Conservation (phyloP, 2,329 filamentous ascomycete species). For the Fusarium coicis region DNA sequence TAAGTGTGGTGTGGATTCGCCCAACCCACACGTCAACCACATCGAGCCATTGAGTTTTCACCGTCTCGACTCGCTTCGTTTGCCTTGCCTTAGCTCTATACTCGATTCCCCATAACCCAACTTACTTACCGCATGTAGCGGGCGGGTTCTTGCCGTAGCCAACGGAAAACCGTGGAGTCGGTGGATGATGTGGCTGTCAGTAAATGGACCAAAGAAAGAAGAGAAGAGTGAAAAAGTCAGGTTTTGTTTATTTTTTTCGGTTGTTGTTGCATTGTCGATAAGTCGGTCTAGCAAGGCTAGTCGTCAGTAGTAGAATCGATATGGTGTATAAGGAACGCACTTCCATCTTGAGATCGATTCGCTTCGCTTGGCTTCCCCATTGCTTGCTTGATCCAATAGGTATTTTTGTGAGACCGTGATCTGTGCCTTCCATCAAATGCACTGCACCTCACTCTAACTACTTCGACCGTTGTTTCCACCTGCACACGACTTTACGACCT, state of each 20-base stretch:
- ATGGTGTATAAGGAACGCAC: slow-evolving; percentile 38
- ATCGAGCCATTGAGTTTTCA: slow-evolving; percentile 38
- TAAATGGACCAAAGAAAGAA: slow-evolving; percentile 39
- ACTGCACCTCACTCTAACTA: slow-evolving; percentile 13
- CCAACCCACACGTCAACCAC: slow-evolving; percentile 5
- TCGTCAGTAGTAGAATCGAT: neutral
- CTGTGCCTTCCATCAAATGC: neutral
- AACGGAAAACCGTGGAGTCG: slow-evolving; percentile 31
- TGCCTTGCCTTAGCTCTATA: slow-evolving; percentile 11
- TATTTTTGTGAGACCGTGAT: neutral
- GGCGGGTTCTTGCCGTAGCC: slow-evolving; percentile 36
- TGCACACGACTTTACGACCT: slow-evolving; percentile 5
- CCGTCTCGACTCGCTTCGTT: slow-evolving; percentile 34
- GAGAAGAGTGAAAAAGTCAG: slow-evolving; percentile 10
- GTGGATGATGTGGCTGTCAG: slow-evolving; percentile 45
- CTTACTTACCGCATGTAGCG: slow-evolving; percentile 14
- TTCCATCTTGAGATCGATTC: neutral
- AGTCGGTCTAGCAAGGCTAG: slow-evolving; percentile 27
- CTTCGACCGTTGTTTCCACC: slow-evolving; percentile 12
- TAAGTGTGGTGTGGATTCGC: slow-evolving; percentile 34
- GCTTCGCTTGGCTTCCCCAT: slow-evolving; percentile 7
- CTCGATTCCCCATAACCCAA: neutral
- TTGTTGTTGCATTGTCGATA: slow-evolving; percentile 15
- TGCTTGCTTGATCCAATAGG: neutral
- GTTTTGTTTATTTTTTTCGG: slow-evolving; percentile 28